A percentile compares a stretch with the other conserved stretches of the same genome.
Evolutionary conservation across 2,329 filamentous ascomycete genomes (phyloP).

Genomic region (Chrysoporthe austroafricana): DNA sequence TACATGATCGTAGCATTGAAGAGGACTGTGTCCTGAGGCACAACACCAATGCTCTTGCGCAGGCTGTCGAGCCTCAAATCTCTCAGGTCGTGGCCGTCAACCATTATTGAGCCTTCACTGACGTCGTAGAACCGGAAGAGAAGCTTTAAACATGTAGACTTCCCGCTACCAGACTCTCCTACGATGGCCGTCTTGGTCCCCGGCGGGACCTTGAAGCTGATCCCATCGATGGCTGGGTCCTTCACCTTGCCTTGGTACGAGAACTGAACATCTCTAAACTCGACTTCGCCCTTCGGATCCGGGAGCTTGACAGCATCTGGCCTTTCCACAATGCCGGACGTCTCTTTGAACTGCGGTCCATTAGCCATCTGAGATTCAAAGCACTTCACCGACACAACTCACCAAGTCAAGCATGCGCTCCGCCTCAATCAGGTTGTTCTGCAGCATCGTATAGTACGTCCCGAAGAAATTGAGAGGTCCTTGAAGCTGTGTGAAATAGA

Average conservation of each 20-base stretch:
- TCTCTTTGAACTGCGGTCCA: conserved; percentile 44
- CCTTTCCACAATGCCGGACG: conserved; percentile 47
- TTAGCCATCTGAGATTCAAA: background rate
- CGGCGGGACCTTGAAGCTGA: conserved; percentile 47
- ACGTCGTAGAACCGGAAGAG: conserved; percentile 57
- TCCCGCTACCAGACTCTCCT: conserved; percentile 51
- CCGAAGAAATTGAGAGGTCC: conserved; percentile 65
- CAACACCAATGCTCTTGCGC: conserved; percentile 83
- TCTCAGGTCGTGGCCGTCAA: conserved; percentile 66
- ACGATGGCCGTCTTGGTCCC: conserved; percentile 52
- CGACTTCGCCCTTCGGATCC: conserved; percentile 42
- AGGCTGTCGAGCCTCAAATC: conserved; percentile 86
- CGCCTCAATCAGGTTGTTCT: conserved; percentile 51
- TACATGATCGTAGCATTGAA: conserved; percentile 97
- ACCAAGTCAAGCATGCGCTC: conserved; percentile 49
- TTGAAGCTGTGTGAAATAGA: conserved; percentile 64
- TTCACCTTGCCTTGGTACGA: conserved; percentile 45
- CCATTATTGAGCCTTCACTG: conserved; percentile 47
- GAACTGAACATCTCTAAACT: conserved; percentile 49
- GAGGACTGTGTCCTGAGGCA: conserved; percentile 91
- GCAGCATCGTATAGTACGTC: conserved; percentile 51
- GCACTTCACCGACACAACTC: background rate
- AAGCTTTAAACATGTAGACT: conserved; percentile 53
- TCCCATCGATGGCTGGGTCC: conserved; percentile 42
- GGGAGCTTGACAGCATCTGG: conserved; percentile 42